Evolutionary conservation across 2,329 filamentous ascomycete species (phyloP).

Genomic region (Ilyonectria sp.): DNA sequence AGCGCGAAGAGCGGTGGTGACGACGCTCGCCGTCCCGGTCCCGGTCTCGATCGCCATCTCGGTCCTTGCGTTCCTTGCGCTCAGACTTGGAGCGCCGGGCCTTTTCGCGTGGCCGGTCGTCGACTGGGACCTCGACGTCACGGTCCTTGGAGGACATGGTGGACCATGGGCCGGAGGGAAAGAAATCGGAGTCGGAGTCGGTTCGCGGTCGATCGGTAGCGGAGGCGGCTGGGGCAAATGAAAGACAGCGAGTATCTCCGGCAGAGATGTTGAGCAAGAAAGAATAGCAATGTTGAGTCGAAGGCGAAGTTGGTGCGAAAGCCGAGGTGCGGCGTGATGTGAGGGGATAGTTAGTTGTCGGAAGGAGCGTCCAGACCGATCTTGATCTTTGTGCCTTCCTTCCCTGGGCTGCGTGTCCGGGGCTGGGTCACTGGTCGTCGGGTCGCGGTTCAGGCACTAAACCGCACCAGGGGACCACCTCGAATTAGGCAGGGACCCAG

Average conservation of each 20-base stretch:
- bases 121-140: conserved; percentile 57
- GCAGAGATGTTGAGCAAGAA: conserved; percentile 18
- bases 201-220: conserved; percentile 16
- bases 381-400: conserved; percentile 31
- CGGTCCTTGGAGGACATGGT: conserved; percentile 60
- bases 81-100: conserved; percentile 57
- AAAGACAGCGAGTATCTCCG: conserved; percentile 15
- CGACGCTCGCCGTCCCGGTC: conserved; percentile 55
- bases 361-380: conserved; percentile 41
- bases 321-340: conserved; percentile 41
- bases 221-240: conserved; percentile 28
- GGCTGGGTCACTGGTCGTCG: conserved; percentile 26
- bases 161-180: conserved; percentile 46
- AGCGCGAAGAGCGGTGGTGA: conserved; percentile 58
- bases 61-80: conserved; percentile 54
- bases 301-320: conserved; percentile 18
- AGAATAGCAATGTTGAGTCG: conserved; percentile 17
- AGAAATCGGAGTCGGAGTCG: not conserved
- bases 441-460: conserved; percentile 29
- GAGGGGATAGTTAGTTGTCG: conserved; percentile 40
- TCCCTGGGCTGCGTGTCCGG: conserved; percentile 23
- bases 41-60: conserved; percentile 50
- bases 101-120: conserved; percentile 59
- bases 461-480: conserved; percentile 7
- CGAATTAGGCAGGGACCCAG: conserved; percentile 12